Evolutionary conservation across 129 eudicot genomes (phyloP).

Genomic region (Escallonia rubra): DNA sequence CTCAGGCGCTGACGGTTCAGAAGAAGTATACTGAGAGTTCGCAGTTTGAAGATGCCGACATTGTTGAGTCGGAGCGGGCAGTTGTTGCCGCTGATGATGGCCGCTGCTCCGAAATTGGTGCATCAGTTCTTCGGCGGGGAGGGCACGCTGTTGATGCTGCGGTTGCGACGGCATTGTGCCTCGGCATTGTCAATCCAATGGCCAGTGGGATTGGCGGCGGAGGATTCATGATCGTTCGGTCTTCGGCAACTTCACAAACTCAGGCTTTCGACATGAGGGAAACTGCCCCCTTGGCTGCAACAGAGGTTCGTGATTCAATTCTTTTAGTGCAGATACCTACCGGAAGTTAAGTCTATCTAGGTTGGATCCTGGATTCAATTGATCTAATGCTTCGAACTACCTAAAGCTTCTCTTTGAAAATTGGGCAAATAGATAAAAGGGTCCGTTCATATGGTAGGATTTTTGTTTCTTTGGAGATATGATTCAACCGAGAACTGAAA

Average conservation of each 20-base stretch:
- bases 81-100: conserved; percentile 97
- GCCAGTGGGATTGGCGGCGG: conserved; percentile 95
- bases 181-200: conserved; percentile 83
- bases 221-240: conserved; percentile 75
- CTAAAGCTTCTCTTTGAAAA: too few species aligned
- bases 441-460: too few species aligned
- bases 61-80: conserved; percentile 61
- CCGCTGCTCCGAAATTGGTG: conserved; percentile 85
- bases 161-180: conserved; percentile 73
- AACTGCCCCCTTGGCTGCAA: conserved; percentile 90
- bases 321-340: neutral
- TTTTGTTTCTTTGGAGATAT: too few species aligned
- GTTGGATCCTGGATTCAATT: too few species aligned
- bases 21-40: conserved; percentile 6
- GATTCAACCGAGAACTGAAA: too few species aligned
- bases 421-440: too few species aligned
- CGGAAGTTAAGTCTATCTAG: too few species aligned
- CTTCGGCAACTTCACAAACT: conserved; percentile 41
- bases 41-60: conserved; percentile 13
- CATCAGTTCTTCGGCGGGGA: conserved; percentile 47
- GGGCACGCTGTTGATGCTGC: conserved; percentile 97
- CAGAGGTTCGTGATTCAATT: conserved; percentile 49
- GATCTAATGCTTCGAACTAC: neutral
- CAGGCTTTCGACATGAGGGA: conserved; percentile 83
- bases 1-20: conserved; percentile 11